Percentiles rank a stretch among this genome's conserved stretches.
Evolutionary conservation across 169 alveolate genomes (phyloP).

Genomic region (Blepharisma undulans): DNA sequence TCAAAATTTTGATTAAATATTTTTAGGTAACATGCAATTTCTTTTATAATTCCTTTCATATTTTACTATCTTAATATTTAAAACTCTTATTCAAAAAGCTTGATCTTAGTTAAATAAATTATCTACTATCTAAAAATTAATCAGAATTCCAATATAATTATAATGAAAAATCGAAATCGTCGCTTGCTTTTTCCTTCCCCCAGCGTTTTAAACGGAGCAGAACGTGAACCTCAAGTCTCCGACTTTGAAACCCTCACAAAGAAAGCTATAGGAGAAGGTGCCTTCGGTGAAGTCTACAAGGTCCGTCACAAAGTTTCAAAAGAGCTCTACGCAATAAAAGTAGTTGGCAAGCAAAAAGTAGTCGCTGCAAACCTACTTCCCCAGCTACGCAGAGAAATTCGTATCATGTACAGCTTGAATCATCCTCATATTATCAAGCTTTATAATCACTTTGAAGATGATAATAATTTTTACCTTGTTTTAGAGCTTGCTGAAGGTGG

Average conservation of each 20-base stretch:
- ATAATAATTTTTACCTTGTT: conserved; percentile 81
- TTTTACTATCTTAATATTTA: too few relatives aligned
- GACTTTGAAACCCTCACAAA: conserved; percentile 36
- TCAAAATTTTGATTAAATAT: too few relatives aligned
- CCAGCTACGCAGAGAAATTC: conserved; percentile 82
- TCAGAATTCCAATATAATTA: background rate
- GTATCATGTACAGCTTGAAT: conserved; percentile 86
- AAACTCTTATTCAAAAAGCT: too few relatives aligned
- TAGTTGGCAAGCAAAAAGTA: conserved; percentile 81
- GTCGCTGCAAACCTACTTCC: conserved; percentile 65
- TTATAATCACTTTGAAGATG: conserved; percentile 89
- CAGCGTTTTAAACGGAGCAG: conserved; percentile 32
- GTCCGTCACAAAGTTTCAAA: conserved; percentile 77
- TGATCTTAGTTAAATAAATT: too few relatives aligned
- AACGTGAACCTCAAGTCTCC: conserved; percentile 3
- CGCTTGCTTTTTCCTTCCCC: conserved; percentile 40
- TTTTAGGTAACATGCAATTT: too few relatives aligned
- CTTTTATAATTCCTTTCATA: too few relatives aligned
- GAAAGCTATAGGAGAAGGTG: conserved; percentile 83
- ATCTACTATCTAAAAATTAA: background rate
- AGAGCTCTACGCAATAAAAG: conserved; percentile 84
- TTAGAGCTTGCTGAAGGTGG: conserved; percentile 70
- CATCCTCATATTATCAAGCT: conserved; percentile 87
- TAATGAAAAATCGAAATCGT: background rate
- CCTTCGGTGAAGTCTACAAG: conserved; percentile 86